Base-by-base conservation (phyloP, 306 rosid genomes). In the Neltuma alba region DNA sequence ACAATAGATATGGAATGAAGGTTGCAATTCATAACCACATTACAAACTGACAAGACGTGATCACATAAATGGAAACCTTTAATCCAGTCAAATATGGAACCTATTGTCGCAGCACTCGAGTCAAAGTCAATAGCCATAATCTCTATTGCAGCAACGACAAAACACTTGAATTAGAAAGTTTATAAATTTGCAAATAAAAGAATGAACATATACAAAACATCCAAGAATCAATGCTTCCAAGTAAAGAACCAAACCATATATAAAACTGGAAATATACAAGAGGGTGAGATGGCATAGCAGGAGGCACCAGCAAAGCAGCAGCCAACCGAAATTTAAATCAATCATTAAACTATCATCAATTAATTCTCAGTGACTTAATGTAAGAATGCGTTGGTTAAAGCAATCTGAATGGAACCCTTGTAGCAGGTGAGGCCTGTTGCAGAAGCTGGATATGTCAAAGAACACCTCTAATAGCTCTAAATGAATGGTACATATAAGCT, bases 181-280 rank as follows among this genome's bases (percentile, higher is more conserved):
- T 10, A 45, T 23, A 21, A 78, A 33, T 77, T 75, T 34, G 72
- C 76, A 75, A 62, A 62, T 52, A 78, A 54, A 67, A 44, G 36
- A 44, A 55, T 85, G 16, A 75, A 23, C 74, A 27, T 7, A 28
- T 57, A 36, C 7, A 23, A 37, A 45, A 60, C 27, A 45, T 55
- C 48, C 52, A 62, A 48, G 54, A 70, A 75, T 42, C 74, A 50
- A 70, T 52, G 66, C 52, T 70, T 45, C 76, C 79, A 44, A 31
- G 15, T 67, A 71, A 70, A 75, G 73, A 85, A 12, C 60, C 62
- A 31, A 33, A 23, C 12, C n/a, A n/a, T n/a, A n/a, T n/a, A 82
- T 54, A 70, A 67, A 78, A 78, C 50, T 57, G 60, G 72, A 57
- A 4, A 82, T 85, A 77, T 82, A 89, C 82, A 81, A 60, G 57